Evolutionary conservation across 345 rosid species (phyloP), one percentile per base, ranked within the genome.

Genomic region (Eucalyptus shirleyi): DNA sequence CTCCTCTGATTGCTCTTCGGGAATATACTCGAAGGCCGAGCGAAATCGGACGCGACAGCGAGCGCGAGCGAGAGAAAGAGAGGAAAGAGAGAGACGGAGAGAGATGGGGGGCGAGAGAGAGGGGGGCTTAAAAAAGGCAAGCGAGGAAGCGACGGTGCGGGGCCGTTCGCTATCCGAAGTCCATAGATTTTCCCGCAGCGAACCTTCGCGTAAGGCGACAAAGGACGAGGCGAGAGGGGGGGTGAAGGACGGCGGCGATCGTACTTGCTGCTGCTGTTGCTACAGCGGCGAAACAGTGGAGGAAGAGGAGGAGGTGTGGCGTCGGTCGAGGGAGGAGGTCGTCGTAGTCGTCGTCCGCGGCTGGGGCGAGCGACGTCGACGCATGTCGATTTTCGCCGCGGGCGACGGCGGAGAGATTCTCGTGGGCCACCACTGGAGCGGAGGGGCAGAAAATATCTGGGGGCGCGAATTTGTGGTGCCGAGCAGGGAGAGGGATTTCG

Each of bases 381-480:
- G 85, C 81, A 50, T 87, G n/a, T 44, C 47, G 88, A 0, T 28
- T 56, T 56, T 26, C 62, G 30, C 45, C 88, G 19, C 30, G 81
- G 24, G 50, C 12, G 34, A 45, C 83, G 85, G 37, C 55, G 37
- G 13, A 30, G 62, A 23, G 37, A 51, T 65, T 65, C 77, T 16
- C 10, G 59, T 53, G 59, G 59, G 59, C 59, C 26, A 53, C 59
- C 59, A 53, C 59, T 26, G 59, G 26, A 53, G 59, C 1, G 24
- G 56, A 2, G 59, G 59, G 55, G 50, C 1, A 47, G 87, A 86
- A 91, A 93, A 93, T 92, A 94, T 92, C 93, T 67, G 62, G 62
- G 9, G 42, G 55, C 18, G 86, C 23, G 59, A 67, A 86, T 56
- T 40, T 21, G 53, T 91, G 92, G 89, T 87, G 87, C 53, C 50